phyloP scores from a whole-genome alignment of 2,329 filamentous ascomycete genomes.

The Exophiala dermatitidis region DNA sequence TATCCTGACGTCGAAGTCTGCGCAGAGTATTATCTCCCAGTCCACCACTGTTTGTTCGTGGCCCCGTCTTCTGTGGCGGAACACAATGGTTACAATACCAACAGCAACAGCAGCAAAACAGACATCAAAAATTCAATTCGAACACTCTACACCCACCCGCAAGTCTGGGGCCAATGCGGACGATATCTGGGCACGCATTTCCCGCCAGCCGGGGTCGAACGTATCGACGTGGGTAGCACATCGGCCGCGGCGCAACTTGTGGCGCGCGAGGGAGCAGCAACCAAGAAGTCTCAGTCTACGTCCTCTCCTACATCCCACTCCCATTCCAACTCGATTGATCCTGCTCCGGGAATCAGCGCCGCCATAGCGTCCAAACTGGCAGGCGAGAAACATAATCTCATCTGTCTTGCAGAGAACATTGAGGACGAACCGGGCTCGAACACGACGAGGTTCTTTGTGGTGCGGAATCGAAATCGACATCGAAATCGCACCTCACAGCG shows the following conservation, averaged over 20 bases:
- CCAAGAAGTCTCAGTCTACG: too few species aligned
- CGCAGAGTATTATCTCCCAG: constrained; percentile 76
- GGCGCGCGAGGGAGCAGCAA: constrained; percentile 34
- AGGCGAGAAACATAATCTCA: constrained; percentile 59
- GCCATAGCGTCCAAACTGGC: constrained; percentile 74
- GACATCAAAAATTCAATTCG: constrained; percentile 46
- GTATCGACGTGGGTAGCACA: constrained; percentile 77
- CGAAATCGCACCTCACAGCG: not conserved
- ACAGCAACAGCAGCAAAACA: not conserved
- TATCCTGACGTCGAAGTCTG: constrained; percentile 68
- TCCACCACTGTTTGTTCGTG: constrained; percentile 78
- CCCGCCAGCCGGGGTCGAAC: constrained; percentile 44
- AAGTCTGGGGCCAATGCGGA: constrained; percentile 89
- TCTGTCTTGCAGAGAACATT: constrained; percentile 53
- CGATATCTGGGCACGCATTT: constrained; percentile 53
- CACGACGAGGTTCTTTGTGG: constrained; percentile 42
- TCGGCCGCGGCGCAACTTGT: constrained; percentile 74
- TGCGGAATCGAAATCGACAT: constrained; percentile 29
- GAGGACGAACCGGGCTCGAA: constrained; percentile 41
- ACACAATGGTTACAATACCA: not conserved
- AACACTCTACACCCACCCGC: constrained; percentile 84
- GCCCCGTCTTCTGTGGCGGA: constrained; percentile 5
- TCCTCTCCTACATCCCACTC: not conserved
- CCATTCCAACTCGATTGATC: constrained; percentile 37
- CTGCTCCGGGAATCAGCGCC: constrained; percentile 44